Percentiles rank a stretch among this genome's conserved stretches.
phyloP scores from a whole-genome alignment of 495 filamentous ascomycete species.

The Penicillium simplicissimum region DNA sequence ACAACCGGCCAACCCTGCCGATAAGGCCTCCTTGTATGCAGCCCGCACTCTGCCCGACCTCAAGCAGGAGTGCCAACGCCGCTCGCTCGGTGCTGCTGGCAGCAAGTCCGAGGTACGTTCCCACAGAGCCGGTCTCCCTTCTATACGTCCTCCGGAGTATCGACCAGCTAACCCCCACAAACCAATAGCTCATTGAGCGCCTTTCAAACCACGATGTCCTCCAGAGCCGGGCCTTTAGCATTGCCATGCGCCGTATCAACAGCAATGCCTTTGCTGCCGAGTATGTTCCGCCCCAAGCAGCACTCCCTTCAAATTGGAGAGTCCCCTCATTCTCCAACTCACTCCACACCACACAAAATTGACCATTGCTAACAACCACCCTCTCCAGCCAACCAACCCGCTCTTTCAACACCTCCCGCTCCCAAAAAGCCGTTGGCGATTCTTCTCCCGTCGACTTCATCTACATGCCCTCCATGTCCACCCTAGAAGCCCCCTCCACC shows the following conservation, averaged over 20 bases:
- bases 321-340: not conserved
- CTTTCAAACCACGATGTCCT: conserved; percentile 55
- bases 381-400: conserved; percentile 38
- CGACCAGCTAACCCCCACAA: conserved; percentile 6
- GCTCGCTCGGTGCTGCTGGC: conserved; percentile 35
- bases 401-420: conserved; percentile 61
- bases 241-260: conserved; percentile 50
- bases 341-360: not conserved
- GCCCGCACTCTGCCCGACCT: conserved; percentile 41
- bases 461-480: conserved; percentile 57
- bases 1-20: conserved; percentile 38
- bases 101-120: conserved; percentile 41
- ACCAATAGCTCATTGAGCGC: conserved; percentile 48
- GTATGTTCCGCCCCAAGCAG: conserved; percentile 29
- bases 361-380: conserved; percentile 23
- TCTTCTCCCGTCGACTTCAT: conserved; percentile 64
- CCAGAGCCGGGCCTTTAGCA: conserved; percentile 55
- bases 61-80: conserved; percentile 42
- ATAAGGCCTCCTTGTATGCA: conserved; percentile 39
- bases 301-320: not conserved
- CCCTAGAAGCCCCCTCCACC: conserved; percentile 37
- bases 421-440: conserved; percentile 56
- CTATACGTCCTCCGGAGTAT: not conserved
- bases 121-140: not conserved
- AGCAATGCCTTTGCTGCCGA: conserved; percentile 40